Evolutionary conservation across 345 rosid species (phyloP).

Genomic region (Eucalyptus pauciflora): DNA sequence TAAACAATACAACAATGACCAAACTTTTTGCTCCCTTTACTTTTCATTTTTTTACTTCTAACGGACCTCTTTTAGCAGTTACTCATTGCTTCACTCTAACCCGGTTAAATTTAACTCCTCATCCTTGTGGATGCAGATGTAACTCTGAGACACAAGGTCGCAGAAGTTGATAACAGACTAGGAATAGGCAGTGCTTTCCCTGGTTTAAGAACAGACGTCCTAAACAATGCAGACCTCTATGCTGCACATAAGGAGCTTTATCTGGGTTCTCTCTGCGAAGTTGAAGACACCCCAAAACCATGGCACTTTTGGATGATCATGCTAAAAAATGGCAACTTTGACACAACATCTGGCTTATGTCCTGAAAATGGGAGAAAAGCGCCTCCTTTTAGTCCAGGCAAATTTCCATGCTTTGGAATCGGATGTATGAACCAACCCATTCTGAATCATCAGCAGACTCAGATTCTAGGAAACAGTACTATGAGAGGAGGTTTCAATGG

Average conservation of each 20-base stretch:
- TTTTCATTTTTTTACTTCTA: not conserved
- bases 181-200: conserved; percentile 29
- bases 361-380: conserved; percentile 49
- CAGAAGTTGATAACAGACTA: conserved; percentile 51
- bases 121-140: conserved; percentile 14
- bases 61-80: not conserved
- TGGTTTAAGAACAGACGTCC: conserved; percentile 11
- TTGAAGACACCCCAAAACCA: conserved; percentile 46
- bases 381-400: conserved; percentile 34
- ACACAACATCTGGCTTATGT: conserved; percentile 46
- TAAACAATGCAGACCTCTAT: conserved; percentile 41
- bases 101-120: not conserved
- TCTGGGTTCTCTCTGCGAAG: conserved; percentile 58
- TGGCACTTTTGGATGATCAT: conserved; percentile 93
- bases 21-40: not conserved
- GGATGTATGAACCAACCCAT: conserved; percentile 89
- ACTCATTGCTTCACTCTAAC: not conserved
- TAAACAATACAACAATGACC: not conserved
- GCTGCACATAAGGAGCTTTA: conserved; percentile 66
- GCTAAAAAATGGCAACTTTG: conserved; percentile 88
- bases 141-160: conserved; percentile 45
- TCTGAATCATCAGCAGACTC: conserved; percentile 40
- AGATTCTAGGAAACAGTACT: conserved; percentile 29
- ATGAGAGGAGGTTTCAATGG: conserved; percentile 78
- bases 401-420: conserved; percentile 62